phyloP scores from a whole-genome alignment of 1,284 basidiomycete species.

The Wolfiporia cocos region DNA sequence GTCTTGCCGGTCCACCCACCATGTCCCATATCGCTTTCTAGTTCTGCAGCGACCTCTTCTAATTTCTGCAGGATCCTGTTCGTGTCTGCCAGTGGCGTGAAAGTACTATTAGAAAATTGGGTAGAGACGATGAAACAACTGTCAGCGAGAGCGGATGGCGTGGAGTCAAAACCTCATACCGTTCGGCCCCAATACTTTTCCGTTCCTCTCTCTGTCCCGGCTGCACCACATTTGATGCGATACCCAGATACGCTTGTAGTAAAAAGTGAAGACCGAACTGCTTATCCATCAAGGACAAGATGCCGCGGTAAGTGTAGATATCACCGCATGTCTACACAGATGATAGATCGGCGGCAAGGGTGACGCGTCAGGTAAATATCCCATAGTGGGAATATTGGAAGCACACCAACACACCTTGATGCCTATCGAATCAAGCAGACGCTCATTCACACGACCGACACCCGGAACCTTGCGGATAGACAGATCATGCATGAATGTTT shows the following conservation, averaged over 20 bases:
- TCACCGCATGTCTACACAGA: conserved; percentile 79
- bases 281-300: conserved; percentile 77
- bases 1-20: conserved; percentile 73
- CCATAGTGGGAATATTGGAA: not conserved
- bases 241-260: conserved; percentile 75
- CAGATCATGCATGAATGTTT: conserved; percentile 68
- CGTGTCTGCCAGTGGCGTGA: conserved; percentile 58
- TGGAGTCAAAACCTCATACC: too few species aligned
- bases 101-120: conserved; percentile 66
- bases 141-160: too few species aligned
- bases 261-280: conserved; percentile 75
- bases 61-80: conserved; percentile 70
- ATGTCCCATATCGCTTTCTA: conserved; percentile 71
- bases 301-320: conserved; percentile 68
- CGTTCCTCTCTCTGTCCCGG: conserved; percentile 72
- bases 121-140: too few species aligned
- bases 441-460: conserved; percentile 83
- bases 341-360: too few species aligned
- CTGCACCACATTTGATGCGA: conserved; percentile 77
- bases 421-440: conserved; percentile 79
- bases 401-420: conserved; percentile 52
- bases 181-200: conserved; percentile 88
- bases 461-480: conserved; percentile 84
- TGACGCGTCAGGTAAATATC: too few species aligned
- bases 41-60: conserved; percentile 71